These are phyloP conservation scores for Xylaria cubensis DNA, from an alignment of 495 filamentous ascomycete genomes.

Conservation along the genomic window DNA sequence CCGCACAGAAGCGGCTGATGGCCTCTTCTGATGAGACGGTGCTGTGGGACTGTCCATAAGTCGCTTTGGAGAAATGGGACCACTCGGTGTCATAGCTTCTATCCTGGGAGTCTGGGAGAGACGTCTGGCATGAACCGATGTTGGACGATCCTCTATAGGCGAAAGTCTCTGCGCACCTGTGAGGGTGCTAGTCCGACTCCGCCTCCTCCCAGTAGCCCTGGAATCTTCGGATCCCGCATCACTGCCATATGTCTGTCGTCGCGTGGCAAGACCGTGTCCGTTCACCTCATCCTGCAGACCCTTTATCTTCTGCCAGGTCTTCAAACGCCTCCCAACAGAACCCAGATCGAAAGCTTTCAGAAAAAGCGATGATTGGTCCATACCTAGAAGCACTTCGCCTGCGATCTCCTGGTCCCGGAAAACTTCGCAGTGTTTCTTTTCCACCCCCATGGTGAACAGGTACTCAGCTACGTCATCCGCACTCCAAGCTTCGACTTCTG, in stretches of 20 bases:
- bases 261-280: slow-evolving; percentile 43
- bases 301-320: slow-evolving; percentile 96
- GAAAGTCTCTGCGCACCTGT: slow-evolving; percentile 77
- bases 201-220: slow-evolving; percentile 39
- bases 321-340: slow-evolving; percentile 82
- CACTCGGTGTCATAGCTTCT: slow-evolving; percentile 45
- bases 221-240: slow-evolving; percentile 59
- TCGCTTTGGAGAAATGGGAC: slow-evolving; percentile 52
- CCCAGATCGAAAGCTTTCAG: slow-evolving; percentile 96
- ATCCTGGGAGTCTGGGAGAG: slow-evolving; percentile 52
- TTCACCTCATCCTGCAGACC: slow-evolving; percentile 82
- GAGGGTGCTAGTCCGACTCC: slow-evolving; percentile 64
- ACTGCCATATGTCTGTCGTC: slow-evolving; percentile 59
- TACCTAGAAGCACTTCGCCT: slow-evolving; percentile 88
- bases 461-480: slow-evolving; percentile 83
- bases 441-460: slow-evolving; percentile 79
- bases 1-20: slow-evolving; percentile 85
- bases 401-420: slow-evolving; percentile 97
- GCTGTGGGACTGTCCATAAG: slow-evolving; percentile 63
- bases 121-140: slow-evolving; percentile 50
- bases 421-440: slow-evolving; percentile 85
- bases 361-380: slow-evolving; percentile 92
- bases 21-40: slow-evolving; percentile 55
- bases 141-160: slow-evolving; percentile 44
- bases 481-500: slow-evolving; percentile 75